phyloP scores from a whole-genome alignment of 805 yeast species.

The Komagataella mondaviorum region DNA sequence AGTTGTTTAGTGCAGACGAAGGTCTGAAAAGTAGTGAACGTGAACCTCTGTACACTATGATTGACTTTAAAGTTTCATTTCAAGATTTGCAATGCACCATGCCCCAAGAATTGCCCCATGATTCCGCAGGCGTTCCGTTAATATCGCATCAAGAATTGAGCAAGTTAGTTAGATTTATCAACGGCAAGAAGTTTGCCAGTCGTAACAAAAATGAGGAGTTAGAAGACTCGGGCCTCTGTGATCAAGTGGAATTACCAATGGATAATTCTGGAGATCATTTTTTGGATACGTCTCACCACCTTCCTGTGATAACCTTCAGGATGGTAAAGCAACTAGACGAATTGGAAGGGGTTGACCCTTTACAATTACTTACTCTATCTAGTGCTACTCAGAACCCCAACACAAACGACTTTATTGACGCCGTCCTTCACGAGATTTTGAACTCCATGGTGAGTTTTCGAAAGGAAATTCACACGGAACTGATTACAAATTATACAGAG shows the following conservation, averaged over 20 bases:
- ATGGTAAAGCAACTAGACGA: slow-evolving; percentile 31
- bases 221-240: not conserved
- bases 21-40: not conserved
- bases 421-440: slow-evolving; percentile 14
- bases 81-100: slow-evolving; percentile 44
- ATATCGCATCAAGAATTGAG: slow-evolving; percentile 45
- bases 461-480: slow-evolving; percentile 15
- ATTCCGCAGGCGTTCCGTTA: slow-evolving; percentile 36
- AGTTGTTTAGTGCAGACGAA: not conserved
- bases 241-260: not conserved
- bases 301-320: slow-evolving; percentile 25
- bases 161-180: slow-evolving; percentile 48
- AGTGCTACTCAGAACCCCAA: slow-evolving; percentile 4
- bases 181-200: slow-evolving; percentile 17
- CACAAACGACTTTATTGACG: slow-evolving; percentile 17
- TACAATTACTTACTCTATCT: not conserved
- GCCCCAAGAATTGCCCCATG: slow-evolving; percentile 29
- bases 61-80: slow-evolving; percentile 55
- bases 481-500: slow-evolving; percentile 16
- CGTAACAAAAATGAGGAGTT: not conserved
- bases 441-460: slow-evolving; percentile 15
- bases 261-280: slow-evolving; percentile 1
- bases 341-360: slow-evolving; percentile 21
- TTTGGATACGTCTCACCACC: slow-evolving; percentile 12
- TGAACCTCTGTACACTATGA: slow-evolving; percentile 33